A percentile compares a stretch with the other conserved stretches of the same genome.
Evolutionary conservation across 345 rosid genomes (phyloP).

Genomic region (thale cress (Arabidopsis thaliana)): DNA sequence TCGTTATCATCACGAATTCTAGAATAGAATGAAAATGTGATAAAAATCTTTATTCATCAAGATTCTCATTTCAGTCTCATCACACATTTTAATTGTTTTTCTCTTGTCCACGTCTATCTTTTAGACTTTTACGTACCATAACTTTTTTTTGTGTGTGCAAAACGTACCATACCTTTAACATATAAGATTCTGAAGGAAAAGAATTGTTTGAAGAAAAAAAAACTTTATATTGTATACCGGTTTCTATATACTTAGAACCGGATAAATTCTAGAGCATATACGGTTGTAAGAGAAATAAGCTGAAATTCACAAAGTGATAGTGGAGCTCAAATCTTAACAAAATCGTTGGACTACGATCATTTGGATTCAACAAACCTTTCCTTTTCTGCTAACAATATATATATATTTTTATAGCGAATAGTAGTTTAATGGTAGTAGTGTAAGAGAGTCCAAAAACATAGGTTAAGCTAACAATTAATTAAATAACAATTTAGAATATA

Average conservation of each 20-base stretch:
- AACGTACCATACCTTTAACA: neutral
- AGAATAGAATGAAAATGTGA: neutral
- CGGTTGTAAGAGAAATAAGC: neutral
- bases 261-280: neutral
- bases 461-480: constrained; percentile 14
- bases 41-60: neutral
- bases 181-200: too few relatives aligned
- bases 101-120: neutral
- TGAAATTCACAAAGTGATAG: neutral
- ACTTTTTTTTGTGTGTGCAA: neutral
- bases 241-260: neutral
- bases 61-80: neutral
- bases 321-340: constrained; percentile 1
- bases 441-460: constrained; percentile 19
- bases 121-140: neutral
- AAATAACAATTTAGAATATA: neutral
- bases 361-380: constrained; percentile 20
- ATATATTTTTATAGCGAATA: neutral
- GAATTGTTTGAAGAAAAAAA: too few relatives aligned
- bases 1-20: neutral
- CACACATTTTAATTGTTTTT: neutral
- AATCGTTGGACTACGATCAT: constrained; percentile 20
- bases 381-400: neutral
- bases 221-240: neutral
- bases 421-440: constrained; percentile 2